Evolutionary conservation across 2,329 filamentous ascomycete species (phyloP), one percentile per base, ranked within the genome.

Genomic region (Apiospora rasikravindrae): DNA sequence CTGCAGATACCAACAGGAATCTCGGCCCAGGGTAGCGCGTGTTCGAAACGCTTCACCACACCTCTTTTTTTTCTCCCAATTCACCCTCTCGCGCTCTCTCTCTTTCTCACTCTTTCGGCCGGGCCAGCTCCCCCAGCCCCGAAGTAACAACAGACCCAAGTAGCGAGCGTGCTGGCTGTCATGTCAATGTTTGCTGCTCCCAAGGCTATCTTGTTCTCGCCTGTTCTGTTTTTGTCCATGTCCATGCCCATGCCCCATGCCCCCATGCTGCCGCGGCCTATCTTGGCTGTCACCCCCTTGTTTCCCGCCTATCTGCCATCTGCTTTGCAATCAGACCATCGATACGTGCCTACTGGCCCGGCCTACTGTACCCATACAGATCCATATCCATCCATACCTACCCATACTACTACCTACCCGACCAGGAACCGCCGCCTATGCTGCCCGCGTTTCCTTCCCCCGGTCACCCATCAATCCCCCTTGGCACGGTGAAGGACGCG

Each of bases 401-500:
- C 33, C 33, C 57, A 64, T 64, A 64, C 33, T 64, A 40, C 57
- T 40, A 40, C 57, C 57, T 64, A 64, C 57, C 57, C 57, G 29
- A 64, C 57, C 57, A 64, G 57, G 57, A 64, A 64, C 57, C 57
- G 57, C 57, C 57, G 57, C 57, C 57, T 64, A 64, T 64, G 57
- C 57, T 64, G 57, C 57, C 57, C 57, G 57, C 57, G 33, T 64
- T 64, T 64, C 57, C 57, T 64, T 42, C 14, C 57, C 57, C 57
- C 57, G 57, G 57, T n/a, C 57, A 40, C 33, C 57, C 22, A 64
- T 64, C 57, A 64, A 64, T 24, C 57, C 57, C 57, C 57, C 57
- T 64, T 64, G 57, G 57, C 57, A 64, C 57, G 33, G 57, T 64
- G 57, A 61, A 61, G 57, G 57, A 64, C 57, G 33, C 57, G 29